Percentiles rank a stretch among this genome's conserved stretches.
Conservation (phyloP, 352 stramenopile genomes). For the Blastocystis sp. region DNA sequence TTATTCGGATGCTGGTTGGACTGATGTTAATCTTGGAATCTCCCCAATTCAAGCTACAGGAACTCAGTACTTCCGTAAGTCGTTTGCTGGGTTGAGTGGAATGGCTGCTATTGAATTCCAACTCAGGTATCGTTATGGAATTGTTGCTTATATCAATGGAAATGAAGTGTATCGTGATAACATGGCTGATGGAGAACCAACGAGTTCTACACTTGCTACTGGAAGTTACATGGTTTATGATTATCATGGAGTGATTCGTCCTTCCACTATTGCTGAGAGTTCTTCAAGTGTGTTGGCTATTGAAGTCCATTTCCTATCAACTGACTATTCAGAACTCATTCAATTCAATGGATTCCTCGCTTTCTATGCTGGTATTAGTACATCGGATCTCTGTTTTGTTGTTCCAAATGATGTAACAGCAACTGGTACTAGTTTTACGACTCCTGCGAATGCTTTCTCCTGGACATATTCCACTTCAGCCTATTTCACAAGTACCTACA, state of each 20-base stretch:
- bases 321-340: background rate
- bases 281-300: too few species aligned
- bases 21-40: background rate
- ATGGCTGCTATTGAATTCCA: slow-evolving; percentile 26
- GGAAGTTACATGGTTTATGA: background rate
- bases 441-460: background rate
- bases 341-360: background rate
- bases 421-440: background rate
- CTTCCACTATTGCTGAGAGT: too few species aligned
- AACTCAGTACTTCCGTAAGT: slow-evolving; percentile 44
- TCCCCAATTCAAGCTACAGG: background rate
- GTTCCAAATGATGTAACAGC: background rate
- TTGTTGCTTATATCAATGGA: too few species aligned
- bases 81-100: background rate
- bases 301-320: too few species aligned
- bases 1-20: slow-evolving; percentile 22
- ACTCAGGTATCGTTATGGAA: background rate
- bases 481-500: background rate
- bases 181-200: background rate
- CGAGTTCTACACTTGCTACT: background rate
- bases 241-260: background rate
- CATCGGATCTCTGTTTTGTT: background rate
- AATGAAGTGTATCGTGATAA: background rate
- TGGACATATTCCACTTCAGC: too few species aligned
- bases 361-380: background rate